Conservation (phyloP, 805 yeast genomes). For the Metschnikowia cerradonensis region DNA sequence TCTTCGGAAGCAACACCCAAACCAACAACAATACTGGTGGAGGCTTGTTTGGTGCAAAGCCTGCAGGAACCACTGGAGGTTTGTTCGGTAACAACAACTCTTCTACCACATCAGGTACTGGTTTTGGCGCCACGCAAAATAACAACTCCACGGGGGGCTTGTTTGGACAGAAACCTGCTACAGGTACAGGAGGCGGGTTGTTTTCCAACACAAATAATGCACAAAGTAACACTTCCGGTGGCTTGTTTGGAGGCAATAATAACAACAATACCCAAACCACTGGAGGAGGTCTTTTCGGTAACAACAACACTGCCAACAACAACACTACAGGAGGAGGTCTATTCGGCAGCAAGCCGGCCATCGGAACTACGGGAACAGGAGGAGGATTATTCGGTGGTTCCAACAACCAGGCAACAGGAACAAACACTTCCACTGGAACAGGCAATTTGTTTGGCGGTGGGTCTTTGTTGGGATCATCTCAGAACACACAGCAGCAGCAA, state of each 20-base stretch:
- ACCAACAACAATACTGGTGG: conserved; percentile 22
- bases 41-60: conserved; percentile 28
- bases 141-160: conserved; percentile 28
- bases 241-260: conserved; percentile 38
- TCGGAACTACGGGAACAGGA: conserved; percentile 8
- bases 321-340: conserved; percentile 17
- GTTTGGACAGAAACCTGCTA: conserved; percentile 24
- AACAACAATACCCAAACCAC: conserved; percentile 4
- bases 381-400: conserved; percentile 23
- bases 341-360: conserved; percentile 14
- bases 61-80: conserved; percentile 14
- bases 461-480: conserved; percentile 21
- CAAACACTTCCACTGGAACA: conserved; percentile 10
- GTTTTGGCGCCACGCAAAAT: conserved; percentile 16
- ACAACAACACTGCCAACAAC: conserved; percentile 19
- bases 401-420: conserved; percentile 8
- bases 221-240: conserved; percentile 20
- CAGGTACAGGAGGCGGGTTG: conserved; percentile 21
- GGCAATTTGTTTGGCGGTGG: conserved; percentile 23
- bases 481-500: conserved; percentile 20
- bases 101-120: conserved; percentile 7
- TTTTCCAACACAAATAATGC: conserved; percentile 14
- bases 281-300: conserved; percentile 28
- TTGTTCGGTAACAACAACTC: conserved; percentile 16
- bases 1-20: conserved; percentile 15